phyloP scores from a whole-genome alignment of 2,329 filamentous ascomycete species.

The Sphaerulina populicola region DNA sequence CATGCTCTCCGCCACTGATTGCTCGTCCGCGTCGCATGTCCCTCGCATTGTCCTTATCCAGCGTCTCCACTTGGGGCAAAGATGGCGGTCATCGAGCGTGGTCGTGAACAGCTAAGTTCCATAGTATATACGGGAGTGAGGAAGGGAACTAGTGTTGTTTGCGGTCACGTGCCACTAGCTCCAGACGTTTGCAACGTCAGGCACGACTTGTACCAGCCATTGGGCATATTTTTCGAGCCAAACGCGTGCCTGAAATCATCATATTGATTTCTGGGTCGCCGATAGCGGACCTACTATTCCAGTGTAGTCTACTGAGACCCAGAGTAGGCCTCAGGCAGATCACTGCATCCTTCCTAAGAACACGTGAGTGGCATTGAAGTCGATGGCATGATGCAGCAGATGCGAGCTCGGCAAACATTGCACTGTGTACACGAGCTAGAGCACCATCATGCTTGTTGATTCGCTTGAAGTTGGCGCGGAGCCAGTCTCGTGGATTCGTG shows the following conservation, averaged over 20 bases:
- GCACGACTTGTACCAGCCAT: conserved; percentile 2
- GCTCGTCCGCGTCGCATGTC: conserved; percentile 33
- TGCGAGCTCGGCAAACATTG: conserved; percentile 11
- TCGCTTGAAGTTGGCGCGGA: conserved; percentile 10
- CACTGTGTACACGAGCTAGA: conserved; percentile 11
- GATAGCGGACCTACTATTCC: conserved; percentile 3
- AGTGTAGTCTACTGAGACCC: background rate
- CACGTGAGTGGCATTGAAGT: background rate
- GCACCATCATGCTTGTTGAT: conserved; percentile 5
- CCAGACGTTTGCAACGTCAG: conserved; percentile 6
- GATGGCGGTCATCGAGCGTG: conserved; percentile 16
- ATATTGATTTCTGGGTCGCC: background rate
- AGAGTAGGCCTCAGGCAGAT: conserved; percentile 1
- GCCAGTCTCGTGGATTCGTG: conserved; percentile 2
- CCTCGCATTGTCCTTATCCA: conserved; percentile 30
- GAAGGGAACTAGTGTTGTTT: conserved; percentile 4
- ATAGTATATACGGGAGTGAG: conserved; percentile 5
- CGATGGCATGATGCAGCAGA: background rate
- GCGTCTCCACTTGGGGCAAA: conserved; percentile 19
- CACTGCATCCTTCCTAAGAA: background rate
- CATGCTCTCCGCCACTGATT: conserved; percentile 39
- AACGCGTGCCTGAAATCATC: conserved; percentile 3
- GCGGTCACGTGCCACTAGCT: conserved; percentile 7
- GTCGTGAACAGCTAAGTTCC: conserved; percentile 13
- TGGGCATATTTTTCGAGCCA: conserved; percentile 3